Evolutionary conservation across 2,329 filamentous ascomycete species (phyloP).

Genomic region (Penicillium palitans): DNA sequence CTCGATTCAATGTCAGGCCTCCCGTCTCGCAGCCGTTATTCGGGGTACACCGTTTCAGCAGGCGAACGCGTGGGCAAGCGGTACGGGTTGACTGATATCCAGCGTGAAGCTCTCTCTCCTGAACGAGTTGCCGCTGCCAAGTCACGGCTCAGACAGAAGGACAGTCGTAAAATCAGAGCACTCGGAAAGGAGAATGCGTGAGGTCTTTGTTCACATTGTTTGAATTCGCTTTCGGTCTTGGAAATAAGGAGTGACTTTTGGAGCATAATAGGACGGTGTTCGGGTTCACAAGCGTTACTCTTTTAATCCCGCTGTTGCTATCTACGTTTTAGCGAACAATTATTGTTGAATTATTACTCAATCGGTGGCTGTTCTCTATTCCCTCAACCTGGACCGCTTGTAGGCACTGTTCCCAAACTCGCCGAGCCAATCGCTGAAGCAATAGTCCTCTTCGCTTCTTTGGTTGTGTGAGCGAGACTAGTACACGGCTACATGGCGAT

Average conservation of each 20-base stretch:
- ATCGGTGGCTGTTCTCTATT: neutral
- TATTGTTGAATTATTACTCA: neutral
- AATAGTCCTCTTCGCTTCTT: neutral
- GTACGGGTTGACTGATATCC: conserved; percentile 24
- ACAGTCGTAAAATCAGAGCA: conserved; percentile 25
- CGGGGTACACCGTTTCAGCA: conserved; percentile 21
- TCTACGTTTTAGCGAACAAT: conserved; percentile 5
- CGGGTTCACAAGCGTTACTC: neutral
- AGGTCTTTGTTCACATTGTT: neutral
- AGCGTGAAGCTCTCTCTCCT: conserved; percentile 29
- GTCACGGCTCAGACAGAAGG: conserved; percentile 37
- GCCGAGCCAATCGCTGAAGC: neutral
- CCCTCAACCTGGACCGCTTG: neutral
- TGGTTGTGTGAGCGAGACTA: neutral
- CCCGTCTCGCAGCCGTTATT: conserved; percentile 15
- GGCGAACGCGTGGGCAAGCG: conserved; percentile 26
- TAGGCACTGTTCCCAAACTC: neutral
- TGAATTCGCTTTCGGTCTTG: neutral
- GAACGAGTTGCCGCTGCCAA: conserved; percentile 39
- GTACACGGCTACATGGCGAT: neutral
- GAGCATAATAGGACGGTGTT: conserved; percentile 2
- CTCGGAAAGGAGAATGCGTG: conserved; percentile 37
- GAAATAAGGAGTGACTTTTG: conserved; percentile 2
- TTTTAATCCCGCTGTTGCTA: neutral
- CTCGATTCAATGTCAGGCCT: conserved; percentile 32